A percentile compares a stretch with the other conserved stretches of the same genome.
Conservation (phyloP, 2,329 filamentous ascomycete genomes). For the Curvularia sp. region DNA sequence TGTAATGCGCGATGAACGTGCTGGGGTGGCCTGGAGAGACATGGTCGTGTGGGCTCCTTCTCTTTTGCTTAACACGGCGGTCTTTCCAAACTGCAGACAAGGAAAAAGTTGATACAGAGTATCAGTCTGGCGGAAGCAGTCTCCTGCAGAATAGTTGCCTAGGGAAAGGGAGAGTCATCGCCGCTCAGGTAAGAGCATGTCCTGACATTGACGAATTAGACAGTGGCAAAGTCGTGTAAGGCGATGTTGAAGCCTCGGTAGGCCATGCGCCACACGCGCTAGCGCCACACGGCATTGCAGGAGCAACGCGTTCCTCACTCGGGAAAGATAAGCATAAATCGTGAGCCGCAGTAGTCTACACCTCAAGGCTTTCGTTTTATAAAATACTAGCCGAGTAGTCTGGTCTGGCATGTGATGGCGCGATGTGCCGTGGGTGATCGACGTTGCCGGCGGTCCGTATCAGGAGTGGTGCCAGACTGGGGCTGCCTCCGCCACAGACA, state of each 20-base stretch:
- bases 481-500: conserved; percentile 2
- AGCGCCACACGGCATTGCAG: neutral
- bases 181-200: conserved; percentile 22
- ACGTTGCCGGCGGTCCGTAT: conserved; percentile 9
- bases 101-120: neutral
- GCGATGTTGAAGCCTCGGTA: conserved; percentile 19
- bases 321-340: neutral
- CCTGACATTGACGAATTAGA: conserved; percentile 33
- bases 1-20: conserved; percentile 43
- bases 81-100: neutral
- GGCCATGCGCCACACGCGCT: neutral
- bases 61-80: neutral
- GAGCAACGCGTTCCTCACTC: neutral
- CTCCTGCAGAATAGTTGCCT: neutral
- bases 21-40: conserved; percentile 42
- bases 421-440: conserved; percentile 1
- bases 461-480: neutral
- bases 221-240: conserved; percentile 22
- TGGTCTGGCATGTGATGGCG: neutral
- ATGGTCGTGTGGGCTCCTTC: conserved; percentile 20
- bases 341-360: neutral
- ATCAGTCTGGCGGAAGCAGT: conserved; percentile 17
- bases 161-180: conserved; percentile 23
- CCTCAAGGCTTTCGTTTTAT: neutral
- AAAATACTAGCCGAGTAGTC: conserved; percentile 13